These are phyloP conservation scores for Pichia sp. DNA, from an alignment of 1,139 yeast genomes.

Conservation along the genomic window DNA sequence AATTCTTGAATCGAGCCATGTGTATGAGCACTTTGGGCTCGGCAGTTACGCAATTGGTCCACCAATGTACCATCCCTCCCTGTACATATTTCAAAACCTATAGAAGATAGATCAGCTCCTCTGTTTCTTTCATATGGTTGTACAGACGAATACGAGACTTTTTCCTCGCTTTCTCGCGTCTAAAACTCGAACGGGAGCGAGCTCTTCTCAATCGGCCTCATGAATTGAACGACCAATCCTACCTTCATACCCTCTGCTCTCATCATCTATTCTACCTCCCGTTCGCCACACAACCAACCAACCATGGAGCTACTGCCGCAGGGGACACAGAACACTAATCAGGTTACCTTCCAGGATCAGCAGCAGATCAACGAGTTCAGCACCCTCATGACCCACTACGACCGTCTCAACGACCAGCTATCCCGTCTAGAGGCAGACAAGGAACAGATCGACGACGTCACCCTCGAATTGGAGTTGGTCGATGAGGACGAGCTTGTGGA, in stretches of 20 bases:
- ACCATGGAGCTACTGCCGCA: constrained; percentile 45
- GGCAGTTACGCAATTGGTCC: too few relatives aligned
- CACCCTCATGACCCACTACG: constrained; percentile 68
- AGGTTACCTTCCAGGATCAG: constrained; percentile 88
- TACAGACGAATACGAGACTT: too few relatives aligned
- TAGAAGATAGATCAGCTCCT: too few relatives aligned
- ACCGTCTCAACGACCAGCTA: constrained; percentile 50
- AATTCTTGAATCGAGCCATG: too few relatives aligned
- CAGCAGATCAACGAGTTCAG: constrained; percentile 85
- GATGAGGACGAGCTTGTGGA: constrained; percentile 70
- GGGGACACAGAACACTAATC: constrained; percentile 65
- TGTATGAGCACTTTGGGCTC: too few relatives aligned
- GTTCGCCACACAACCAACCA: neutral
- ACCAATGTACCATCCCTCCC: too few relatives aligned
- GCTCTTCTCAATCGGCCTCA: too few relatives aligned
- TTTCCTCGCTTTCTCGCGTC: neutral
- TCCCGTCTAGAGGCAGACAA: constrained; percentile 59
- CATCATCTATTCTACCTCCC: neutral
- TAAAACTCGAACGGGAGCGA: too few relatives aligned
- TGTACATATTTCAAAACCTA: too few relatives aligned
- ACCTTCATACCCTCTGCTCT: neutral
- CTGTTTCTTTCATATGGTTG: too few relatives aligned
- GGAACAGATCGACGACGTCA: constrained; percentile 83
- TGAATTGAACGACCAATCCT: neutral
- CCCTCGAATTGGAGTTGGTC: constrained; percentile 77